Conservation (phyloP, 345 rosid species). For the Melaleuca quinquenervia region DNA sequence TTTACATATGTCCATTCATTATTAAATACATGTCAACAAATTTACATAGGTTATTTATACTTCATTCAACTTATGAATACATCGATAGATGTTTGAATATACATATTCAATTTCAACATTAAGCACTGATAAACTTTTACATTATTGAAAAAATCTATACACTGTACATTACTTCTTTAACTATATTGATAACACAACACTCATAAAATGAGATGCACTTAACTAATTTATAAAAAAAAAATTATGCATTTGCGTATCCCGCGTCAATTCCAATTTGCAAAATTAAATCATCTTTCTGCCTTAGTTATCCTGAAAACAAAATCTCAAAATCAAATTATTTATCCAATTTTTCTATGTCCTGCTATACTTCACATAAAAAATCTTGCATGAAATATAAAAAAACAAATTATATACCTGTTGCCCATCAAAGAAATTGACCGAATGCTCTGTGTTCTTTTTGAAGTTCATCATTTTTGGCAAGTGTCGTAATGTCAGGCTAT, state of each 20-base stretch:
- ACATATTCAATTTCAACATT: not conserved
- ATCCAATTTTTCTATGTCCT: too few relatives aligned
- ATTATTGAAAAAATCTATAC: not conserved
- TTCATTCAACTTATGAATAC: not conserved
- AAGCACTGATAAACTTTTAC: not conserved
- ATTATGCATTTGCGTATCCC: not conserved
- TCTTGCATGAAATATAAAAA: too few relatives aligned
- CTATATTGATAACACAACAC: not conserved
- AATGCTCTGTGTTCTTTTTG: too few relatives aligned
- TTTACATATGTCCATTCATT: not conserved
- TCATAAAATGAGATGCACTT: not conserved
- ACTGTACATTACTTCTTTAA: not conserved
- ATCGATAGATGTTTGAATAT: not conserved
- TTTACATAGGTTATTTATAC: not conserved
- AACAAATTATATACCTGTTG: too few relatives aligned
- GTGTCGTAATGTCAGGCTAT: too few relatives aligned
- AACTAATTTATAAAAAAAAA: not conserved
- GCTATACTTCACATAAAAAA: too few relatives aligned
- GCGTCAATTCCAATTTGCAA: not conserved
- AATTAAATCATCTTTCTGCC: not conserved
- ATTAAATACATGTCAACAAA: not conserved
- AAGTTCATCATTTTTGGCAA: too few relatives aligned
- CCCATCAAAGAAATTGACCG: too few relatives aligned
- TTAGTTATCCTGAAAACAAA: not conserved
- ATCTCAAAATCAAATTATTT: too few relatives aligned